phyloP scores from a whole-genome alignment of 2,329 filamentous ascomycete genomes.

The Alternaria ventricosa region DNA sequence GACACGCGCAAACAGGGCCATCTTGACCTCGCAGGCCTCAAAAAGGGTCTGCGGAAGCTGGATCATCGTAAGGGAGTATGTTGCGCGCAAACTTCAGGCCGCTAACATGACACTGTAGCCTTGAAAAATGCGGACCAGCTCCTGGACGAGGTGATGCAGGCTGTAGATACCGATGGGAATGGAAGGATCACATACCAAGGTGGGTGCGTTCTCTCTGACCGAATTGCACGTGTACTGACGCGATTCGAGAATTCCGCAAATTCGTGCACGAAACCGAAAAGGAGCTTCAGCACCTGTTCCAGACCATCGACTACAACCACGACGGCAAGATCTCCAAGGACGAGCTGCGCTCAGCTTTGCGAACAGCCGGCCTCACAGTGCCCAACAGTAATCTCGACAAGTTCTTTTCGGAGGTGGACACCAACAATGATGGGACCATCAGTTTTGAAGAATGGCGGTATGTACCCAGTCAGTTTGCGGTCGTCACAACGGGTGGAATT shows the following conservation, averaged over 20 bases:
- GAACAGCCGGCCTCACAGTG: slow-evolving; percentile 77
- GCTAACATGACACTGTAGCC: slow-evolving; percentile 55
- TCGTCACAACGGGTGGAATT: not conserved
- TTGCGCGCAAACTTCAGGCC: slow-evolving; percentile 3
- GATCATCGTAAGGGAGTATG: slow-evolving; percentile 77
- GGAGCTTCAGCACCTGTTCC: slow-evolving; percentile 82
- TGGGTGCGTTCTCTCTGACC: slow-evolving; percentile 46
- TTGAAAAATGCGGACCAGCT: slow-evolving; percentile 92
- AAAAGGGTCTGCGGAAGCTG: slow-evolving; percentile 83
- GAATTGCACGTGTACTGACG: slow-evolving; percentile 21
- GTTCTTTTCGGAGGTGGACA: slow-evolving; percentile 90
- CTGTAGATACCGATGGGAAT: slow-evolving; percentile 86
- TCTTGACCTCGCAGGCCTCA: slow-evolving; percentile 82
- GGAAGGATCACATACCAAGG: slow-evolving; percentile 91
- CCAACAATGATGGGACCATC: slow-evolving; percentile 85
- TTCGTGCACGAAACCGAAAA: slow-evolving; percentile 89
- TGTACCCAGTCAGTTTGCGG: slow-evolving; percentile 38
- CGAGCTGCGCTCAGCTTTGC: slow-evolving; percentile 83
- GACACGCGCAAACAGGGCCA: slow-evolving; percentile 78
- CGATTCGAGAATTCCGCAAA: slow-evolving; percentile 75
- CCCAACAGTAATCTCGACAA: slow-evolving; percentile 77
- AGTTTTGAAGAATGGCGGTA: slow-evolving; percentile 97
- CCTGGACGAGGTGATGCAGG: slow-evolving; percentile 78
- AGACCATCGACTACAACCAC: slow-evolving; percentile 82
- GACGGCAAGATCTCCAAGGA: slow-evolving; percentile 85